Evolutionary conservation across 352 stramenopile species (phyloP).

Genomic region (Phytopythium ostracodes): DNA sequence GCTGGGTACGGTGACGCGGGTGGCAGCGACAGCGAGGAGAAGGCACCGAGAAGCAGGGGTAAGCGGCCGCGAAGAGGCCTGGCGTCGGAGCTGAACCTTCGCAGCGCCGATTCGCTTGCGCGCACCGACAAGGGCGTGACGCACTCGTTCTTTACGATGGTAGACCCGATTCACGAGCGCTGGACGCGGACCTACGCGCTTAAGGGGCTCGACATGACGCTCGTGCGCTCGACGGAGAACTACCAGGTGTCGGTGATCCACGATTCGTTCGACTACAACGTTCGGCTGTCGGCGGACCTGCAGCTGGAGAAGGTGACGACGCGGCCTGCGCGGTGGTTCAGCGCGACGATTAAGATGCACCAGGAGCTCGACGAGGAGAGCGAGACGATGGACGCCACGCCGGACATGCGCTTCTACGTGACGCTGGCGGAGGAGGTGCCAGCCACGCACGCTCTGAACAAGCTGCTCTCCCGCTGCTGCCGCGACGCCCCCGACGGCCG

Average conservation of each 20-base stretch:
- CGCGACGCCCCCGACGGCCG: conserved; percentile 27
- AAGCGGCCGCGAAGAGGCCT: conserved; percentile 7
- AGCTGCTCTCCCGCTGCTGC: conserved; percentile 32
- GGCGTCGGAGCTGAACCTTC: conserved; percentile 22
- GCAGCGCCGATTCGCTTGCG: conserved; percentile 32
- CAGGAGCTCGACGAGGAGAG: conserved; percentile 66
- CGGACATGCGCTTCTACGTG: conserved; percentile 76
- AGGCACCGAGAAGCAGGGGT: background rate
- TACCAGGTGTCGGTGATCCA: conserved; percentile 68
- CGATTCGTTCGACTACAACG: conserved; percentile 59
- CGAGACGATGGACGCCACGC: conserved; percentile 60
- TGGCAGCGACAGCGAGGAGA: conserved; percentile 2
- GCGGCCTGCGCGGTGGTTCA: conserved; percentile 68
- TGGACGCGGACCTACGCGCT: conserved; percentile 41
- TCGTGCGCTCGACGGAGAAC: conserved; percentile 28
- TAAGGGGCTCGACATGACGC: conserved; percentile 37
- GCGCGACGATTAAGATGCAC: conserved; percentile 75
- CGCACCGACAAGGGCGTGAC: conserved; percentile 60
- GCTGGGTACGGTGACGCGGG: background rate
- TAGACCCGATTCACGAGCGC: conserved; percentile 26
- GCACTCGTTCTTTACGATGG: conserved; percentile 77
- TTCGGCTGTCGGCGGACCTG: conserved; percentile 48
- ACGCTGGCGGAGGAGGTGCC: conserved; percentile 58
- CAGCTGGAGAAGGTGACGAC: conserved; percentile 59
- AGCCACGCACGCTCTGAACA: conserved; percentile 37